Evolutionary conservation across 441 rosid genomes (phyloP).

Genomic region (Corymbia citriodora): DNA sequence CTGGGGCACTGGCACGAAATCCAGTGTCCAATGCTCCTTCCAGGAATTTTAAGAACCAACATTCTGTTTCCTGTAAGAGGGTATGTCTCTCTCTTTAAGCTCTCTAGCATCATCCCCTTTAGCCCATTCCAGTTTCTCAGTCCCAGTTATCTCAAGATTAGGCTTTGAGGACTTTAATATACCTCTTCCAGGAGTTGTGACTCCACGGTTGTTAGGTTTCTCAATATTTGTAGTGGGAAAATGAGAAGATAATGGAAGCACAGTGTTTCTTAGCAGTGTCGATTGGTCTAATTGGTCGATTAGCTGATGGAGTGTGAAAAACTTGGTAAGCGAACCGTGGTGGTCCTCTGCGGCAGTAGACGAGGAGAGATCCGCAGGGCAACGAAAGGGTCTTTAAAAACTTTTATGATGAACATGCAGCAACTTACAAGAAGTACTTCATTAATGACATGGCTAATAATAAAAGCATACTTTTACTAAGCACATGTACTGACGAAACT

Average conservation of each 20-base stretch:
- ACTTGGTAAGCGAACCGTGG: constrained; percentile 55
- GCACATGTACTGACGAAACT: not conserved
- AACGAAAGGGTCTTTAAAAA: constrained; percentile 6
- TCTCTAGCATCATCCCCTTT: constrained; percentile 53
- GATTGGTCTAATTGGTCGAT: constrained; percentile 38
- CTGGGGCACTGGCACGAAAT: constrained; percentile 28
- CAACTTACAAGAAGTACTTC: not conserved
- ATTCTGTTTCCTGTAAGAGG: constrained; percentile 50
- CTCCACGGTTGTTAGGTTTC: constrained; percentile 28
- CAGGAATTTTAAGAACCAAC: constrained; percentile 77
- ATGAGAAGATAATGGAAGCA: constrained; percentile 16
- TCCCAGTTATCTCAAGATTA: constrained; percentile 22
- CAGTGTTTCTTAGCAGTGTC: constrained; percentile 27
- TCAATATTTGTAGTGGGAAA: constrained; percentile 28
- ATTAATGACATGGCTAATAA: not conserved
- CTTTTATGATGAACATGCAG: not conserved
- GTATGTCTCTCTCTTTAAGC: constrained; percentile 34
- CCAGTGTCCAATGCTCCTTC: constrained; percentile 68
- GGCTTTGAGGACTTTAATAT: constrained; percentile 30
- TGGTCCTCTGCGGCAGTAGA: constrained; percentile 66
- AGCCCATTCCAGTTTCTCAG: constrained; percentile 75
- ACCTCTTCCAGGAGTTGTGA: constrained; percentile 23
- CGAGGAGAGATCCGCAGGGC: constrained; percentile 60
- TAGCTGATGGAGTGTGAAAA: constrained; percentile 62
- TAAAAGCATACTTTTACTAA: not conserved